Conservation (phyloP, 331 rosid genomes). For the Dryas integrifolia region DNA sequence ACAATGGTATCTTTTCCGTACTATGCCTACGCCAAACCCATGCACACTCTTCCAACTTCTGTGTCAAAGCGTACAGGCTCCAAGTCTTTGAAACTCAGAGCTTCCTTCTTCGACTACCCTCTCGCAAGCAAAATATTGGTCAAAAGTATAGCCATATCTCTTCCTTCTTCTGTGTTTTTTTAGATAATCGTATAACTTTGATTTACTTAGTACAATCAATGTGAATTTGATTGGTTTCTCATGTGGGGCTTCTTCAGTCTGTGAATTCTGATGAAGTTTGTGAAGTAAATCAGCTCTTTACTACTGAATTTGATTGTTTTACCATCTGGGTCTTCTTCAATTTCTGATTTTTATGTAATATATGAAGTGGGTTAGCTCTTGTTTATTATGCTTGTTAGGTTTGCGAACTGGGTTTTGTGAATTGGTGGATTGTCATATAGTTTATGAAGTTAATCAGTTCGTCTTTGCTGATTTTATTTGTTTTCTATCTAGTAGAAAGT, state of each 20-base stretch:
- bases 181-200: background rate
- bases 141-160: constrained; percentile 45
- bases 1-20: constrained; percentile 37
- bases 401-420: background rate
- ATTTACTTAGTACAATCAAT: background rate
- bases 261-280: background rate
- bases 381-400: background rate
- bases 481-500: background rate
- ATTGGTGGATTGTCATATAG: background rate
- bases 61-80: background rate
- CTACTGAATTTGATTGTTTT: background rate
- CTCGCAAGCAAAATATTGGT: constrained; percentile 78
- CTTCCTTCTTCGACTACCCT: constrained; percentile 60
- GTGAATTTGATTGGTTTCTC: background rate
- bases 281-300: background rate
- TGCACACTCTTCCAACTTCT: background rate
- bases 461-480: background rate
- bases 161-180: background rate
- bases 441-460: background rate
- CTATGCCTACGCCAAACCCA: constrained; percentile 4
- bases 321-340: background rate
- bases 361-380: background rate
- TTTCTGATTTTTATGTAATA: background rate
- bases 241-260: background rate
- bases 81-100: constrained; percentile 41